These are phyloP conservation scores for Lophiostoma macrostomum DNA, from an alignment of 495 filamentous ascomycete genomes.

Conservation along the genomic window DNA sequence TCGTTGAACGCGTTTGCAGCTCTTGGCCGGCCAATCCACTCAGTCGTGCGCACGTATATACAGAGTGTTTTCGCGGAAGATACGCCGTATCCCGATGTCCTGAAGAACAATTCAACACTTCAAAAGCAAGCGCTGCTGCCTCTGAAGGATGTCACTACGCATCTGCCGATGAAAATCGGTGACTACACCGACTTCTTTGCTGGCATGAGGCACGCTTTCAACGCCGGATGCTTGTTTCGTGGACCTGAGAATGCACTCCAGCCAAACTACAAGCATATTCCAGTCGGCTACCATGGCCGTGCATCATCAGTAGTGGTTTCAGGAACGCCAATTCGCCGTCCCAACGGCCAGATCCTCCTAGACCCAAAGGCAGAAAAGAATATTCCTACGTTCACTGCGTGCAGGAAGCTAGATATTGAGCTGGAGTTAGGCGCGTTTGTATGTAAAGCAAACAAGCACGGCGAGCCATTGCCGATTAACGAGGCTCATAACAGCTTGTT, in stretches of 20 bases:
- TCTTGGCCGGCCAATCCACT: constrained; percentile 68
- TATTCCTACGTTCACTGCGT: constrained; percentile 59
- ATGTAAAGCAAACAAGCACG: constrained; percentile 62
- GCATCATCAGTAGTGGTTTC: constrained; percentile 44
- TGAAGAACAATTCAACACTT: constrained; percentile 55
- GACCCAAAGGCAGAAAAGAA: constrained; percentile 62
- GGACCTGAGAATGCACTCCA: constrained; percentile 76
- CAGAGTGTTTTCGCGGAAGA: constrained; percentile 65
- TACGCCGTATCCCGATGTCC: constrained; percentile 56
- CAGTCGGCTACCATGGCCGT: constrained; percentile 64
- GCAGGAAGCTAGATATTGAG: constrained; percentile 75
- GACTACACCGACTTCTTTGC: constrained; percentile 98
- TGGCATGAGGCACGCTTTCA: constrained; percentile 84
- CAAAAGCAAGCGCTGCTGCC: constrained; percentile 55
- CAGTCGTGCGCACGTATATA: constrained; percentile 68
- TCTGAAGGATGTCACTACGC: constrained; percentile 60
- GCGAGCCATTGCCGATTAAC: constrained; percentile 52
- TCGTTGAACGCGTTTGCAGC: constrained; percentile 82
- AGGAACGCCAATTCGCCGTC: constrained; percentile 59
- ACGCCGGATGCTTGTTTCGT: constrained; percentile 79
- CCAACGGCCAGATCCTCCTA: constrained; percentile 75
- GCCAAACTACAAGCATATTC: constrained; percentile 86
- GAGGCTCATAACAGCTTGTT: constrained; percentile 77
- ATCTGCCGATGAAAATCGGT: constrained; percentile 83
- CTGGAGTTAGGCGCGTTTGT: constrained; percentile 86